These are phyloP conservation scores for Blastobotrys buckinghamii DNA, from an alignment of 1,139 yeast genomes.

Conservation along the genomic window DNA sequence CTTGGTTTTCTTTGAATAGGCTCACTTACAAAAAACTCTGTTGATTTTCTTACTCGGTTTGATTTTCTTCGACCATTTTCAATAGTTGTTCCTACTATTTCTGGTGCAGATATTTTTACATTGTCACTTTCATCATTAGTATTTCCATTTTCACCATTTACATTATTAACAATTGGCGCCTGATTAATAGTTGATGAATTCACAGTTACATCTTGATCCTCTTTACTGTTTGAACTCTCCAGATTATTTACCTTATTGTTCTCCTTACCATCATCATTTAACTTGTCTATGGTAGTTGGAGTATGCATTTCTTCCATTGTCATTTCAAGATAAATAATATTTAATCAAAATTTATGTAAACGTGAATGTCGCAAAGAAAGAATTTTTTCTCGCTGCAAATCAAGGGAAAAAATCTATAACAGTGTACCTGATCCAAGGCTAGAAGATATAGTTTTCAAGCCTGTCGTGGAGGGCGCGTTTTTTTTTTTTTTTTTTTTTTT, in stretches of 20 bases:
- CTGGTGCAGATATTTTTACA: background rate
- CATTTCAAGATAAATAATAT: background rate
- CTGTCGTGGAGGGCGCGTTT: background rate
- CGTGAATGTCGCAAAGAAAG: background rate
- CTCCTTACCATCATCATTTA: no score
- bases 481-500: no score
- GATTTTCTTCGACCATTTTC: constrained; percentile 13
- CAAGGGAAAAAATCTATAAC: no score
- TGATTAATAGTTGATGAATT: no score
- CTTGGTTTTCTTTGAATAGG: constrained; percentile 13
- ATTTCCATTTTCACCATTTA: no score
- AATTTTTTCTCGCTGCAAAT: background rate
- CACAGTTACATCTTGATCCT: no score
- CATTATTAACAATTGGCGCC: no score
- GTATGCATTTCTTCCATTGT: background rate
- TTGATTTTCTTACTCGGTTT: constrained; percentile 20
- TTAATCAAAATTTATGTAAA: background rate
- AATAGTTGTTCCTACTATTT: background rate
- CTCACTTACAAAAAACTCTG: constrained; percentile 21
- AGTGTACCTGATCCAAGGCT: no score
- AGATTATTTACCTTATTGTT: no score
- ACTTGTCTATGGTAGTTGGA: no score
- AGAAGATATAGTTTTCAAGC: background rate
- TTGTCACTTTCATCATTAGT: background rate
- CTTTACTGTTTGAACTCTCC: no score